Conservation (phyloP, 441 rosid genomes). For the Croton setiger region DNA sequence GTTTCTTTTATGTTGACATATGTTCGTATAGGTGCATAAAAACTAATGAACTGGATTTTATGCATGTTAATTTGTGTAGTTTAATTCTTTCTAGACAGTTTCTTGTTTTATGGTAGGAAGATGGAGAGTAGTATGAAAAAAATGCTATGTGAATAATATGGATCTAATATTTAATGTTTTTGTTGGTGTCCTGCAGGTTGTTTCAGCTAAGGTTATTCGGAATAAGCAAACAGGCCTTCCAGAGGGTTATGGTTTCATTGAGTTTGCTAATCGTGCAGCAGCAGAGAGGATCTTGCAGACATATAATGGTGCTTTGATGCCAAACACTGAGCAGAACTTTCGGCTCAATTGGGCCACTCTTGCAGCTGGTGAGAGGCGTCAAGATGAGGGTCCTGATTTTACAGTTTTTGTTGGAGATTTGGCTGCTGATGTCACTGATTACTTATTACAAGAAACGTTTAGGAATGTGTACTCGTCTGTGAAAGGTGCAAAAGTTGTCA, state of each 20-base stretch:
- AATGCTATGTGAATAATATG: too few relatives aligned
- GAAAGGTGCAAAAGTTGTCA: conserved; percentile 90
- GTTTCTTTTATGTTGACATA: too few relatives aligned
- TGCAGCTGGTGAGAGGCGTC: conserved; percentile 83
- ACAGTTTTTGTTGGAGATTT: conserved; percentile 91
- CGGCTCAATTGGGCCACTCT: conserved; percentile 93
- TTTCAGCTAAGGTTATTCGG: conserved; percentile 75
- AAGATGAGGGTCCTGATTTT: conserved; percentile 75
- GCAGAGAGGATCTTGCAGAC: conserved; percentile 81
- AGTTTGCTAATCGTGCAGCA: conserved; percentile 56
- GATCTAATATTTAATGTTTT: not conserved
- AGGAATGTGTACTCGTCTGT: conserved; percentile 58
- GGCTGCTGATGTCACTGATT: conserved; percentile 87
- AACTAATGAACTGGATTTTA: too few relatives aligned
- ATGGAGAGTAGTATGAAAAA: too few relatives aligned
- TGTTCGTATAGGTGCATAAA: too few relatives aligned
- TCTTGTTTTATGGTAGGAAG: too few relatives aligned
- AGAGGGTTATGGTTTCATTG: conserved; percentile 92
- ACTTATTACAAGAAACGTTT: conserved; percentile 68
- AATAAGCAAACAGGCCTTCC: conserved; percentile 62
- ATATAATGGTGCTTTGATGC: conserved; percentile 77
- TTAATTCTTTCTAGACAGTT: not conserved
- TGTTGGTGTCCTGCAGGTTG: conserved; percentile 36
- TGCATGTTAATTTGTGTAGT: not conserved
- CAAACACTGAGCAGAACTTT: conserved; percentile 61